Evolutionary conservation across 768 basidiomycete genomes (phyloP), one percentile per base, ranked within the genome.

Genomic region (Mycena amicta): DNA sequence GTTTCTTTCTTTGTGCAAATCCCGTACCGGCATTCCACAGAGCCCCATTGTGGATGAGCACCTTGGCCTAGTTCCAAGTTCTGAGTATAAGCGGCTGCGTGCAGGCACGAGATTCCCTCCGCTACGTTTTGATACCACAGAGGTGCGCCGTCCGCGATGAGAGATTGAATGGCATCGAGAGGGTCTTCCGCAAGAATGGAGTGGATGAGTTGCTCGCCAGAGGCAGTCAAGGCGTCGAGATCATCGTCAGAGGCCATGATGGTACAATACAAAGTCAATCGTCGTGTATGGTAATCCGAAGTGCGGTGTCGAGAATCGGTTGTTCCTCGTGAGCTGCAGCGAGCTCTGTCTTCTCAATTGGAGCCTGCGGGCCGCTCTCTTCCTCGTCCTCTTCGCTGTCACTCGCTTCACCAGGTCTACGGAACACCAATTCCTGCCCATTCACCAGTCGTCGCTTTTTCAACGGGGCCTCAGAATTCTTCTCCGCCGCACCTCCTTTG

Each of bases 91-190:
- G 87, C 90, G 13, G 92, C 96, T 16, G 92, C 93, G 68, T 98
- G 96, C 45, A 98, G 72, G 18, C 87, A 80, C 4, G 93, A 93
- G 61, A 86, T 87, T 1, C 94, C 95, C 64, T 89, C 85, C 6
- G 77, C 77, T 49, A 84, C 83, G 69, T 89, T 90, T 72, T 97
- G 93, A 68, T 89, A 94, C 95, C 96, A 98, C 50, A 92, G 72
- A 1, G 92, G 92, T 5, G 93, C 89, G 18, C 87, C 92, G 4
- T 77, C 78, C 11, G 84, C 79, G 61, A 92, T 77, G 30, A 87
- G 69, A 15, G 68, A 69, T 60, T 78, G 76, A 53, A 90, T 74
- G 16, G 70, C 71, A 18, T 78, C 75, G 11, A 83, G 74, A 25
- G 82, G 69, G 53, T 74, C 70, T 22, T 75, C 68, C 43, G 77